Evolutionary conservation across 805 yeast species (phyloP), one percentile per base, ranked within the genome.

Genomic region (Naumovozyma dairenensis): DNA sequence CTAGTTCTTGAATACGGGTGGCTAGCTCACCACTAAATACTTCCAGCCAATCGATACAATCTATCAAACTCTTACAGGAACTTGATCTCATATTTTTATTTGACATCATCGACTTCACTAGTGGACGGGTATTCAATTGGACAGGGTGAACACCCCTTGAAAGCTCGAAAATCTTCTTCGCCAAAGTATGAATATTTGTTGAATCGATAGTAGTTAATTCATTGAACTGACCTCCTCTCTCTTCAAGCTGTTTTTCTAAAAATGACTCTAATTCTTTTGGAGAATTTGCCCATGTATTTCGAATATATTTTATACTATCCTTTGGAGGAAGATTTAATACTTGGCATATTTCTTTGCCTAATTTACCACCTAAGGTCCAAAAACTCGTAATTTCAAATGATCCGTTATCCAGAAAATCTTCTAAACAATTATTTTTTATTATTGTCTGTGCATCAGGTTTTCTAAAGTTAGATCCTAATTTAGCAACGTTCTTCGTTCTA

Each of bases 311-410:
- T 45, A 80, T 66, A 38, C 74, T 59, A 4, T 60, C 53, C 19
- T 57, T 66, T 3, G 60, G 59, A 0, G 80, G 82, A 2, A 73
- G 57, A 2, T 65, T 61, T n/a, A 86, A 54, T 14, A 61, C 54
- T n/a, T 57, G 53, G 13, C 66, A 40, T 1, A 85, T 63, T 9
- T 62, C 59, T 8, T 77, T 76, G 0, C 98, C 98, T 7, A 69
- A 58, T 44, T 83, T 84, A 2, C 97, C 98, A 5, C 98, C 97
- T 67, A 89, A 63, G 0, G 94, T 85, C 71, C 94, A 80, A 37
- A 89, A 72, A 45, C 86, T 94, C 0, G 73, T 71, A 15, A 89
- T 52, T 38, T 75, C 72, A 52, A 79, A 77, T 17, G 69, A 64
- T 2, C 52, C 59, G 25, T 45, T 34, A 20, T 63, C 63, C 8